Percentiles rank a stretch among this genome's conserved stretches.
phyloP scores from a whole-genome alignment of 2,329 filamentous ascomycete species.

The Penicillium sp. region DNA sequence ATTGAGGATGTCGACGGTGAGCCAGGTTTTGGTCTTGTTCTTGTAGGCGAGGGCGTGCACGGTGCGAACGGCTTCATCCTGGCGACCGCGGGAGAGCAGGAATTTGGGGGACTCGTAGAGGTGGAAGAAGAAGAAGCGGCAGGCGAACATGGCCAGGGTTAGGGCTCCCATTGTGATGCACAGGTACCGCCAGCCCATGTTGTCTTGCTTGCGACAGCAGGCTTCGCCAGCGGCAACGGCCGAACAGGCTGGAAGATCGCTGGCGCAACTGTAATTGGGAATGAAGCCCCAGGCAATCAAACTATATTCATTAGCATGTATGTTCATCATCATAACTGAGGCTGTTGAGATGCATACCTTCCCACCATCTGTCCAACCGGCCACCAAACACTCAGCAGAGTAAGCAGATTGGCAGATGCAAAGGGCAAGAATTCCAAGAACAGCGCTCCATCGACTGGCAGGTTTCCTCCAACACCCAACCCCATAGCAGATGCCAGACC shows the following conservation, averaged over 20 bases:
- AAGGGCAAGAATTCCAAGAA: constrained; percentile 82
- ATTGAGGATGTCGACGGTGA: constrained; percentile 67
- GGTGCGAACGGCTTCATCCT: constrained; percentile 74
- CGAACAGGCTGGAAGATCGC: constrained; percentile 28
- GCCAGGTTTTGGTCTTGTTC: constrained; percentile 67
- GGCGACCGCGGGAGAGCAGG: constrained; percentile 69
- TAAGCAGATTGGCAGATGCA: constrained; percentile 68
- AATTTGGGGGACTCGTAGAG: constrained; percentile 85
- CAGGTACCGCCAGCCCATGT: constrained; percentile 72
- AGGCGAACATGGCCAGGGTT: constrained; percentile 72
- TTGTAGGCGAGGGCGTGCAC: constrained; percentile 73
- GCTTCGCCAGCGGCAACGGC: constrained; percentile 23
- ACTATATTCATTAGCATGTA: constrained; percentile 16
- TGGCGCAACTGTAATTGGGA: constrained; percentile 57
- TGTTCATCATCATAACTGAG: background rate
- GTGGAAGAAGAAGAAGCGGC: constrained; percentile 75
- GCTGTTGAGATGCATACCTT: constrained; percentile 24
- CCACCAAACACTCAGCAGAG: constrained; percentile 83
- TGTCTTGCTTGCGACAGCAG: constrained; percentile 50
- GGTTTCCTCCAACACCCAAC: constrained; percentile 69
- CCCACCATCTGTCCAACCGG: constrained; percentile 74
- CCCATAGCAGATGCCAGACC: constrained; percentile 59
- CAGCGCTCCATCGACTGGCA: constrained; percentile 73
- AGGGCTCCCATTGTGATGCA: constrained; percentile 65
- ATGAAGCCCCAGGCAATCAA: constrained; percentile 71